phyloP scores from a whole-genome alignment of 2,329 filamentous ascomycete genomes.

The Penicillium sp. region DNA sequence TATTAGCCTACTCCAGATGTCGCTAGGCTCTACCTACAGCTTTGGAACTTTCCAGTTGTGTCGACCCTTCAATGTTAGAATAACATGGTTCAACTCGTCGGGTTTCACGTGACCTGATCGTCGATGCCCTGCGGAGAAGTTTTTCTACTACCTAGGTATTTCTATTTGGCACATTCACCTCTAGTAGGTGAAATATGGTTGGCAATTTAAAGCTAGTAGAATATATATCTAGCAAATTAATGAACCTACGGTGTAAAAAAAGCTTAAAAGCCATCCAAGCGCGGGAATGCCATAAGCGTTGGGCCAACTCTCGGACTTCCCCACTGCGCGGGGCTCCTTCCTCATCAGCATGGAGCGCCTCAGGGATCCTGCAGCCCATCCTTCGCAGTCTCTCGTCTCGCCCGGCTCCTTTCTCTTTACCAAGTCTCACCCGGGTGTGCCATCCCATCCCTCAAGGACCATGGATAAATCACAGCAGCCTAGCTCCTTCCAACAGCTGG shows the following conservation, averaged over 20 bases:
- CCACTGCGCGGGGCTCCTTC: constrained; percentile 24
- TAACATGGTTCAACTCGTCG: not conserved
- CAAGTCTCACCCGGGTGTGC: constrained; percentile 18
- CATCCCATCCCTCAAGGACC: constrained; percentile 18
- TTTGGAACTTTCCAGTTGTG: not conserved
- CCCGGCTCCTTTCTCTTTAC: constrained; percentile 37
- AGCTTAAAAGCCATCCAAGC: not conserved
- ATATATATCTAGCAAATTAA: not conserved
- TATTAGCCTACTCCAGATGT: not conserved
- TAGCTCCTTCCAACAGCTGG: constrained; percentile 97
- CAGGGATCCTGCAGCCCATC: constrained; percentile 23
- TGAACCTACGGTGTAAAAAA: not conserved
- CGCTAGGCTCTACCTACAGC: not conserved
- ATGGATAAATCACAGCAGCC: constrained; percentile 95
- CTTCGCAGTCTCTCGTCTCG: constrained; percentile 32
- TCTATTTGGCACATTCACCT: not conserved
- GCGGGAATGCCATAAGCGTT: constrained; percentile 15
- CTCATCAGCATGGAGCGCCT: constrained; percentile 25
- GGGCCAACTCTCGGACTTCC: constrained; percentile 12
- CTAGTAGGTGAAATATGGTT: not conserved
- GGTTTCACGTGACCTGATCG: not conserved
- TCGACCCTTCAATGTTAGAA: not conserved
- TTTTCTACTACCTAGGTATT: not conserved
- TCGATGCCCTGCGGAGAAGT: not conserved
- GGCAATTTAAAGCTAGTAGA: not conserved